Percentiles rank a stretch among this genome's conserved stretches.
phyloP scores from a whole-genome alignment of 2,329 filamentous ascomycete genomes.

The Claviceps sp. region DNA sequence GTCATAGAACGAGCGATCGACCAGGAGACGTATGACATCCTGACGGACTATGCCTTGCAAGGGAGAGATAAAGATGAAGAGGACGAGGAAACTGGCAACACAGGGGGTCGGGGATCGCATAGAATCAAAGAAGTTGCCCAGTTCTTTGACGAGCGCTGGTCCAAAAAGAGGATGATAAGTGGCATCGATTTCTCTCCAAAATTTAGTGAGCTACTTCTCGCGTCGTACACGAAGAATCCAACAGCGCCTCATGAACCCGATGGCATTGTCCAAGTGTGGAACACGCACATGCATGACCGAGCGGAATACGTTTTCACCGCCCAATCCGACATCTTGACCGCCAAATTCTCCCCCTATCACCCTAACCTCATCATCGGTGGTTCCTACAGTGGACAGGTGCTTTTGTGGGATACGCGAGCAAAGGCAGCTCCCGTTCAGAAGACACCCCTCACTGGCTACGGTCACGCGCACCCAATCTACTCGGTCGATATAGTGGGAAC shows the following conservation, averaged over 20 bases:
- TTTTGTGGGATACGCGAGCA: slow-evolving; percentile 92
- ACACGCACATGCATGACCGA: slow-evolving; percentile 82
- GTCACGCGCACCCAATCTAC: slow-evolving; percentile 94
- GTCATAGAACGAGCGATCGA: slow-evolving; percentile 93
- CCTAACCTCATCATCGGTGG: slow-evolving; percentile 92
- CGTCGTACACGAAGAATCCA: slow-evolving; percentile 94
- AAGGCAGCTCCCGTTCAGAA: slow-evolving; percentile 86
- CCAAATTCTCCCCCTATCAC: slow-evolving; percentile 97
- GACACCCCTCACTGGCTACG: slow-evolving; percentile 85
- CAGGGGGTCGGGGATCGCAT: slow-evolving; percentile 55
- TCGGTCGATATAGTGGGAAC: slow-evolving; percentile 91
- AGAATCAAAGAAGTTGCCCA: slow-evolving; percentile 79
- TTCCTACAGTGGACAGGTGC: slow-evolving; percentile 89
- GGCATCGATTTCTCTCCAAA: slow-evolving; percentile 92
- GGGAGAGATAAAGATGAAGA: slow-evolving; percentile 67
- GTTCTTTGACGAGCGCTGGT: slow-evolving; percentile 92
- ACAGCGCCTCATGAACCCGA: slow-evolving; percentile 88
- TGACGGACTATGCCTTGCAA: slow-evolving; percentile 84
- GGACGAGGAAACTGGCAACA: slow-evolving; percentile 61
- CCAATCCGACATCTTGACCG: slow-evolving; percentile 86
- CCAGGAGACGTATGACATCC: slow-evolving; percentile 80
- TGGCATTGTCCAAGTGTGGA: slow-evolving; percentile 93
- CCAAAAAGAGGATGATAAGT: slow-evolving; percentile 94
- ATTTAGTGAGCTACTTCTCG: slow-evolving; percentile 83
- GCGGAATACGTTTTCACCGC: slow-evolving; percentile 96